Evolutionary conservation across 169 alveolate genomes (phyloP).

Genomic region (Ichthyophthirius multifiliis): DNA sequence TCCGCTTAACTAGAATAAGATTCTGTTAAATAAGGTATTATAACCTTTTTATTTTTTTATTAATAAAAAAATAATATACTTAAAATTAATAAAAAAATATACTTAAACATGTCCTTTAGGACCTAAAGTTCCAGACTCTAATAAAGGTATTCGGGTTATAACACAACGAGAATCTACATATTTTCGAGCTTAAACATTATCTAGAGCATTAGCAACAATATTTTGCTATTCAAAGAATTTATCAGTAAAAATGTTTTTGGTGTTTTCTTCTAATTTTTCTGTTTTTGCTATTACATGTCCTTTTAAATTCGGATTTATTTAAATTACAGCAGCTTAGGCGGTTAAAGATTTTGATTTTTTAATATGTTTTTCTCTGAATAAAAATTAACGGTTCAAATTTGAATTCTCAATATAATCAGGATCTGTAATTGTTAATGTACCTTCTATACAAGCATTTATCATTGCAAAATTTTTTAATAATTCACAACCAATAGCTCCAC

Average conservation of each 20-base stretch:
- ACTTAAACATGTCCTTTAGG: constrained; percentile 88
- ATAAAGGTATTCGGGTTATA: constrained; percentile 58
- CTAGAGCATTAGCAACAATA: constrained; percentile 84
- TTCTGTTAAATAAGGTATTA: constrained; percentile 81
- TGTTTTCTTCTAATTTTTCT: constrained; percentile 79
- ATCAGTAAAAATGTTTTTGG: constrained; percentile 76
- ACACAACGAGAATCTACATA: constrained; percentile 81
- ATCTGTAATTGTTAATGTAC: constrained; percentile 72
- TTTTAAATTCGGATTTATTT: constrained; percentile 71
- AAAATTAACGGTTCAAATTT: constrained; percentile 78
- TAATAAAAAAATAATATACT: not conserved
- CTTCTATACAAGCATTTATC: constrained; percentile 78
- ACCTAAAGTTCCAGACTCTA: constrained; percentile 86
- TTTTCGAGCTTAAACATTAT: constrained; percentile 82
- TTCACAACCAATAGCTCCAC: constrained; percentile 89
- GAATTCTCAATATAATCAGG: constrained; percentile 85
- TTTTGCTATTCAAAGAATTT: constrained; percentile 62
- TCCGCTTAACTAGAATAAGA: constrained; percentile 73
- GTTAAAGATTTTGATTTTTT: constrained; percentile 76
- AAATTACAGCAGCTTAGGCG: constrained; percentile 82
- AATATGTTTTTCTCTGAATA: constrained; percentile 85
- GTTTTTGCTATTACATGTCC: constrained; percentile 74
- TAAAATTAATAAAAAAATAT: not conserved
- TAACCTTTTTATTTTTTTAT: not conserved
- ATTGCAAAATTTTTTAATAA: constrained; percentile 80